Conservation (phyloP, 495 filamentous ascomycete species). For the Chaetomidium leptoderma region DNA sequence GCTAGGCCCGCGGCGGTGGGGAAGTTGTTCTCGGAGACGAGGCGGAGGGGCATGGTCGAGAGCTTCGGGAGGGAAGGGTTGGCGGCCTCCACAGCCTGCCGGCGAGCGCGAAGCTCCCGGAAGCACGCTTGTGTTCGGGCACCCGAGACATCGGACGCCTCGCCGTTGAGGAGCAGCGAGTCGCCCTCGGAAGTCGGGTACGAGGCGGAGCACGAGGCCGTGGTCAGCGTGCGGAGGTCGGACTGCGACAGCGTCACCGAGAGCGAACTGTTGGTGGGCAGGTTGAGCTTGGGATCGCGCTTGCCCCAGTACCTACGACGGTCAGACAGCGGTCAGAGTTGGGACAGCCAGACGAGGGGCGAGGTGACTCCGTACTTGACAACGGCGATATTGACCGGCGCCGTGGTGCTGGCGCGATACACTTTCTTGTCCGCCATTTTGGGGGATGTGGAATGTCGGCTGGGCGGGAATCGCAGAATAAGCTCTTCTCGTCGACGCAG, state of each 20-base stretch:
- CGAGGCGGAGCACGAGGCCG: conserved; percentile 78
- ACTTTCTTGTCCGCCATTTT: conserved; percentile 45
- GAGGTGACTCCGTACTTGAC: conserved; percentile 80
- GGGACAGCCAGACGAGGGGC: too few relatives aligned
- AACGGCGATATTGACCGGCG: conserved; percentile 97
- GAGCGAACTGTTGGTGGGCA: conserved; percentile 95
- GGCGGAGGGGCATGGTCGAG: conserved; percentile 64
- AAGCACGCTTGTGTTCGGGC: conserved; percentile 90
- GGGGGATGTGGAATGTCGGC: too few relatives aligned
- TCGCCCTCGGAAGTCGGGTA: conserved; percentile 61
- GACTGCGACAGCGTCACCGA: conserved; percentile 91
- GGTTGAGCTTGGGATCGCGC: conserved; percentile 84
- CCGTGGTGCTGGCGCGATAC: conserved; percentile 90
- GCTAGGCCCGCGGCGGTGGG: conserved; percentile 96
- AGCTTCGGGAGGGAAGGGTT: conserved; percentile 73
- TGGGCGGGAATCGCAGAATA: too few relatives aligned
- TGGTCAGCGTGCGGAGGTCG: conserved; percentile 92
- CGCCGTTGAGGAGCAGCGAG: conserved; percentile 78
- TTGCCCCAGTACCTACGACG: conserved; percentile 89
- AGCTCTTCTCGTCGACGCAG: neutral
- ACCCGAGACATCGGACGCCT: conserved; percentile 74
- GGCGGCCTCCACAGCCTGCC: conserved; percentile 64
- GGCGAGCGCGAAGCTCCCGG: conserved; percentile 71
- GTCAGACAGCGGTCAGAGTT: conserved; percentile 8
- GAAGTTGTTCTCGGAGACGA: conserved; percentile 97